Evolutionary conservation across 225 moss, liverwort and hornwort species (phyloP).

Genomic region (Thuidium tamariscinum): DNA sequence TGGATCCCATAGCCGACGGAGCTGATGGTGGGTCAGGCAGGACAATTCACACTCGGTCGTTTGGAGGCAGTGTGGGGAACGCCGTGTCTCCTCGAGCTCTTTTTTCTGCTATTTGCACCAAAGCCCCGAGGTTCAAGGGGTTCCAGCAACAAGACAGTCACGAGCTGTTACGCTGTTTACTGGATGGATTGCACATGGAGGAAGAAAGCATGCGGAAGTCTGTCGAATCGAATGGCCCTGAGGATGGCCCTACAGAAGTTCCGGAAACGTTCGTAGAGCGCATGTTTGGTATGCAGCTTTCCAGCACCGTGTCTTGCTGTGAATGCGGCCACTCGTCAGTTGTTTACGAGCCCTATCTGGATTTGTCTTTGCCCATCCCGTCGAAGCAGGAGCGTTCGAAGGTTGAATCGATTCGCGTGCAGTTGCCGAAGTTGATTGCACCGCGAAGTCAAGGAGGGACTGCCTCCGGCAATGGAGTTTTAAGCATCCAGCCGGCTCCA

Average conservation of each 20-base stretch:
- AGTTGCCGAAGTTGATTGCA: conserved; percentile 17
- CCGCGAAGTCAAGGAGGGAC: conserved; percentile 8
- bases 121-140: conserved; percentile 81
- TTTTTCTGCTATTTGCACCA: conserved; percentile 64
- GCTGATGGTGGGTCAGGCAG: conserved; percentile 8
- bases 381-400: conserved; percentile 29
- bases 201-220: conserved; percentile 50
- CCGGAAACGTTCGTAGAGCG: conserved; percentile 64
- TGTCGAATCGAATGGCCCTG: neutral
- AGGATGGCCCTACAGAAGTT: neutral
- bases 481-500: neutral
- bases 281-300: conserved; percentile 74
- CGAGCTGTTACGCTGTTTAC: conserved; percentile 64
- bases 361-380: conserved; percentile 71
- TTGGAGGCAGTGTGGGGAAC: conserved; percentile 43
- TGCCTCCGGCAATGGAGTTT: conserved; percentile 4
- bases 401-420: conserved; percentile 2
- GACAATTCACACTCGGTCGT: conserved; percentile 27
- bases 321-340: conserved; percentile 80
- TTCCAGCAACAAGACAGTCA: conserved; percentile 95
- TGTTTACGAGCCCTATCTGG: conserved; percentile 66
- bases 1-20: conserved; percentile 10
- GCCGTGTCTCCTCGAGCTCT: conserved; percentile 56
- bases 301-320: conserved; percentile 71
- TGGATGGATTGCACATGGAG: conserved; percentile 79